These are phyloP conservation scores for Petunia hybrid DNA, from an alignment of 305 asterid genomes.

Conservation along the genomic window DNA sequence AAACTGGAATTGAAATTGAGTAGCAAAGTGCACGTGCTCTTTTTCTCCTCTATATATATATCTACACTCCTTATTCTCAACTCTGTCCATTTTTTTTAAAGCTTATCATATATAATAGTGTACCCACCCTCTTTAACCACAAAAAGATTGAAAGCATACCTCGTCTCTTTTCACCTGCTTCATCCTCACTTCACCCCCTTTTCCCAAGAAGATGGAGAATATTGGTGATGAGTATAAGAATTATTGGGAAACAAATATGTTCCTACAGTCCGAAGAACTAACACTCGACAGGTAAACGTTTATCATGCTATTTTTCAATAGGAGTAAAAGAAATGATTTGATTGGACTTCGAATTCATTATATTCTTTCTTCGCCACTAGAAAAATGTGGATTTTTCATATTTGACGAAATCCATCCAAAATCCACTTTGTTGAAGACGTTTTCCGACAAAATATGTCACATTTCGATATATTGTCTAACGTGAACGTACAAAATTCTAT, in stretches of 20 bases:
- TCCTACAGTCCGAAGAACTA: conserved; percentile 59
- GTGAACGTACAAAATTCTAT: neutral
- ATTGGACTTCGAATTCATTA: neutral
- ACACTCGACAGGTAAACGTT: conserved; percentile 56
- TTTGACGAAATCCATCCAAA: too few relatives aligned
- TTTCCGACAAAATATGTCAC: too few relatives aligned
- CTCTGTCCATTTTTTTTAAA: neutral
- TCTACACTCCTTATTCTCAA: neutral
- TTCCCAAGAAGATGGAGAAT: conserved; percentile 50
- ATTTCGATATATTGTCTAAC: too few relatives aligned
- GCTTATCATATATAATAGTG: neutral
- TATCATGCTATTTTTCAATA: neutral
- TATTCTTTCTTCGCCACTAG: neutral
- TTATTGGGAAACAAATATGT: conserved; percentile 72
- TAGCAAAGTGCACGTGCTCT: conserved; percentile 20
- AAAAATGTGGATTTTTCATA: too few relatives aligned
- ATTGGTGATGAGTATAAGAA: conserved; percentile 54
- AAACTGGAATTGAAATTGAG: neutral
- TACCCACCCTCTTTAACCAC: neutral
- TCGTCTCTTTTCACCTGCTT: neutral
- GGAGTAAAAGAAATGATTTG: too few relatives aligned
- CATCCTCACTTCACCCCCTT: conserved; percentile 5
- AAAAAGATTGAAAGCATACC: neutral
- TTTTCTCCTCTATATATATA: conserved; percentile 22
- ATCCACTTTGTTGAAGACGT: too few relatives aligned